These are phyloP conservation scores for Rasamsonia emersonii DNA, from an alignment of 2,329 filamentous ascomycete species.

Conservation along the genomic window DNA sequence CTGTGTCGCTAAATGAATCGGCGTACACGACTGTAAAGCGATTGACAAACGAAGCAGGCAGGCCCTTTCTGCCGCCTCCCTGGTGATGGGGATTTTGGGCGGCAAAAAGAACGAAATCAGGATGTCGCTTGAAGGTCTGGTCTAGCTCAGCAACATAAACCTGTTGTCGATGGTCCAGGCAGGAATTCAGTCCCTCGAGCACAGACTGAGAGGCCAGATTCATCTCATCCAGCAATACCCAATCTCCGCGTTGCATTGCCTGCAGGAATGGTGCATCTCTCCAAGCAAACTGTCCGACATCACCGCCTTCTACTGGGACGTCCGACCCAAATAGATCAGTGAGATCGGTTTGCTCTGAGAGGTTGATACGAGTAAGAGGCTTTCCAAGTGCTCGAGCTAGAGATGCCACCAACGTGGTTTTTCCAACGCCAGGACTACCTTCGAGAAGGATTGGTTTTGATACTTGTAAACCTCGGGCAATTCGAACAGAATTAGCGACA, in stretches of 20 bases:
- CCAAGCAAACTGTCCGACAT: constrained; percentile 88
- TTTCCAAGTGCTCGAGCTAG: constrained; percentile 71
- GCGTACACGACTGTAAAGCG: constrained; percentile 97
- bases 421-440: constrained; percentile 95
- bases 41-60: constrained; percentile 94
- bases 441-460: constrained; percentile 88
- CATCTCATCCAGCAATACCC: constrained; percentile 98
- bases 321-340: constrained; percentile 98
- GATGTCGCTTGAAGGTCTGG: constrained; percentile 83
- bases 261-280: constrained; percentile 89
- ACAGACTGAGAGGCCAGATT: constrained; percentile 96
- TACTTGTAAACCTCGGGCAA: constrained; percentile 80
- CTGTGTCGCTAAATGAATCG: constrained; percentile 73
- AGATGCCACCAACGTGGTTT: constrained; percentile 85
- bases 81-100: constrained; percentile 98
- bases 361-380: constrained; percentile 83
- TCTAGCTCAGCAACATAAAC: constrained; percentile 94
- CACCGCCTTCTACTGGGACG: constrained; percentile 86
- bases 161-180: constrained; percentile 90
- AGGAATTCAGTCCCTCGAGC: constrained; percentile 90
- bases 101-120: constrained; percentile 87
- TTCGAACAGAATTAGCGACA: constrained; percentile 78
- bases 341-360: constrained; percentile 94
- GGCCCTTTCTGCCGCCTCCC: constrained; percentile 86
- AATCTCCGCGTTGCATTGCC: constrained; percentile 93